Evolutionary conservation across 345 rosid species (phyloP).

Genomic region (Gossypium thurberi): DNA sequence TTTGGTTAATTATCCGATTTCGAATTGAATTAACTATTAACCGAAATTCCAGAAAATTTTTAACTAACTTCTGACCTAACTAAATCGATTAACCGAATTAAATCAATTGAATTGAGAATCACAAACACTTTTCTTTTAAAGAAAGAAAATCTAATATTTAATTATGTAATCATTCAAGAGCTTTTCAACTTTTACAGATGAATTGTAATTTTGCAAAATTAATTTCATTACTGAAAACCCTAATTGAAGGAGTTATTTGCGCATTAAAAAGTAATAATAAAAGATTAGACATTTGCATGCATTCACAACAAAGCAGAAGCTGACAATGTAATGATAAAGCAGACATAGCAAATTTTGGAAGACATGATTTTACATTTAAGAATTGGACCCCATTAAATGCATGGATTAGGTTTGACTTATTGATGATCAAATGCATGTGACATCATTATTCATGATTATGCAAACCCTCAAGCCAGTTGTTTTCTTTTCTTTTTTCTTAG

Average conservation of each 20-base stretch:
- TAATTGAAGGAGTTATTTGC: slow-evolving; percentile 24
- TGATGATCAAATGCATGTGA: slow-evolving; percentile 30
- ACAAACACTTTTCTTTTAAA: too few species aligned
- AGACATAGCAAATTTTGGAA: not conserved
- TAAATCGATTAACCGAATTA: too few species aligned
- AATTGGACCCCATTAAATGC: slow-evolving; percentile 23
- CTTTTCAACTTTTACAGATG: too few species aligned
- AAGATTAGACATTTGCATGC: slow-evolving; percentile 8
- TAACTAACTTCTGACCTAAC: too few species aligned
- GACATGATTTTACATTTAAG: not conserved
- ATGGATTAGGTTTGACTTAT: slow-evolving; percentile 46
- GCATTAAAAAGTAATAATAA: not conserved
- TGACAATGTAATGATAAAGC: slow-evolving; percentile 1
- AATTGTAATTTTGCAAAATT: too few species aligned
- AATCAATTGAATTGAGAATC: too few species aligned
- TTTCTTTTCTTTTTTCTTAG: not conserved
- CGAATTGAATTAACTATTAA: too few species aligned
- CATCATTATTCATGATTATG: slow-evolving; percentile 29
- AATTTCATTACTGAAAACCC: slow-evolving; percentile 8
- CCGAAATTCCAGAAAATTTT: fast-evolving
- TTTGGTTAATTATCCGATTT: too few species aligned
- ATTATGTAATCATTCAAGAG: too few species aligned
- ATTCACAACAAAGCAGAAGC: slow-evolving; percentile 5
- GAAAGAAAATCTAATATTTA: too few species aligned
- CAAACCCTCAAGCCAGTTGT: not conserved